These are phyloP conservation scores for Larix kaempferi DNA, from an alignment of 75 land plant genomes.

Conservation along the genomic window DNA sequence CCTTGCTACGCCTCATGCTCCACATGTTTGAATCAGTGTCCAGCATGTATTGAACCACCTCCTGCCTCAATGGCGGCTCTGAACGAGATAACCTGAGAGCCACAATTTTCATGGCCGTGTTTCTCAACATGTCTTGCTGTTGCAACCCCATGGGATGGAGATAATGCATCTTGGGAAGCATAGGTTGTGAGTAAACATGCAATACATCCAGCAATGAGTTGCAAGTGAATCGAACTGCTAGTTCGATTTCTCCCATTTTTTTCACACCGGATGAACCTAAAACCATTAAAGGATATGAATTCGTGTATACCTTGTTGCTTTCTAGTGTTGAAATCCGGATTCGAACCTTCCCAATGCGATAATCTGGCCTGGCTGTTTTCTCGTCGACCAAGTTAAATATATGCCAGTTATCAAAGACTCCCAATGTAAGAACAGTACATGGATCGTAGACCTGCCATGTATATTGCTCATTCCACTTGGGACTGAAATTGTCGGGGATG, in stretches of 20 bases:
- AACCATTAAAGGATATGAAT: conserved; percentile 64
- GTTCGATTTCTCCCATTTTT: conserved; percentile 76
- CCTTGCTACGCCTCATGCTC: conserved; percentile 79
- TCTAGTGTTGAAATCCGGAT: conserved; percentile 78
- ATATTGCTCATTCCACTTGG: conserved; percentile 28
- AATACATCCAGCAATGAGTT: conserved; percentile 51
- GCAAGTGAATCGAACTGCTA: conserved; percentile 70
- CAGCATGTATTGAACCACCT: conserved; percentile 76
- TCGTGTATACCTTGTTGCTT: conserved; percentile 67
- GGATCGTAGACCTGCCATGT: conserved; percentile 33
- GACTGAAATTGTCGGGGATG: conserved; percentile 13
- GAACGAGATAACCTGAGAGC: conserved; percentile 54
- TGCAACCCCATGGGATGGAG: conserved; percentile 43
- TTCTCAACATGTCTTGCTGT: conserved; percentile 58
- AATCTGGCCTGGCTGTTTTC: conserved; percentile 24
- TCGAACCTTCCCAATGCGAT: conserved; percentile 62
- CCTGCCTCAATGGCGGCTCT: conserved; percentile 69
- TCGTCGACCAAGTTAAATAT: background rate
- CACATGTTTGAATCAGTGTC: conserved; percentile 74
- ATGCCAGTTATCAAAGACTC: conserved; percentile 24
- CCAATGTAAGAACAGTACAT: conserved; percentile 41
- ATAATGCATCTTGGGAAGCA: conserved; percentile 83
- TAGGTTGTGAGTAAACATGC: conserved; percentile 46
- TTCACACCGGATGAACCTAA: conserved; percentile 63
- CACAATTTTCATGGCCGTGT: conserved; percentile 58